phyloP scores from a whole-genome alignment of 1,284 basidiomycete species.

The Ustilago cynodontis region DNA sequence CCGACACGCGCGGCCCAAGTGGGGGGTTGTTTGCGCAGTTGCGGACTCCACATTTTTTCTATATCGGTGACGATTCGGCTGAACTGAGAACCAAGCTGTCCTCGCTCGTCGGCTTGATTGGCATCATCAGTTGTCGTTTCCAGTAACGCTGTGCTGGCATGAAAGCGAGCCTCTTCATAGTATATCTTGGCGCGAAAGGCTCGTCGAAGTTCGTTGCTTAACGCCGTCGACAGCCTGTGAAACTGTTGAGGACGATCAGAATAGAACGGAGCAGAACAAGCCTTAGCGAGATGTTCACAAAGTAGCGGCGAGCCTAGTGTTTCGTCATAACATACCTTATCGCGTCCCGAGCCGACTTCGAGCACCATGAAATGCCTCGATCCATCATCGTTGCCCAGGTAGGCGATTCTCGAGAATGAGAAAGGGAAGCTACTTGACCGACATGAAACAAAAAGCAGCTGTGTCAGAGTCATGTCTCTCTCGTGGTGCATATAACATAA shows the following conservation, averaged over 20 bases:
- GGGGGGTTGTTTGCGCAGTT: slow-evolving; percentile 23
- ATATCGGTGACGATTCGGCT: slow-evolving; percentile 7
- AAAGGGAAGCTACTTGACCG: slow-evolving; percentile 25
- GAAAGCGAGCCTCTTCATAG: slow-evolving; percentile 54
- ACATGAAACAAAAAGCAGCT: background rate
- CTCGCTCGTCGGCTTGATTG: background rate
- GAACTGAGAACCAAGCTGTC: slow-evolving; percentile 8
- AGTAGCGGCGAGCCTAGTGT: too few relatives aligned
- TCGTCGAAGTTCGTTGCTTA: slow-evolving; percentile 29
- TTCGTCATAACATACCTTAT: slow-evolving; percentile 22
- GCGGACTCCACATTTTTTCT: slow-evolving; percentile 17
- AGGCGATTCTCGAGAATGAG: slow-evolving; percentile 40
- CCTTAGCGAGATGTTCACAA: too few relatives aligned
- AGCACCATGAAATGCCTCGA: slow-evolving; percentile 48
- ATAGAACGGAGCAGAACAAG: background rate
- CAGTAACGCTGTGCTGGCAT: slow-evolving; percentile 42
- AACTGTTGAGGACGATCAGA: slow-evolving; percentile 20
- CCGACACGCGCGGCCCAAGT: slow-evolving; percentile 32
- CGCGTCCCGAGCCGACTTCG: slow-evolving; percentile 40
- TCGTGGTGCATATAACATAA: background rate
- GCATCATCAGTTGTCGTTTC: background rate
- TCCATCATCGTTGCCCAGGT: slow-evolving; percentile 43
- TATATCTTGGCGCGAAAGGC: slow-evolving; percentile 43
- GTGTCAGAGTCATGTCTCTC: background rate
- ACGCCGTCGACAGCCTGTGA: slow-evolving; percentile 20